Evolutionary conservation across 805 yeast species (phyloP).

Genomic region (Priceomyces haplophilus): DNA sequence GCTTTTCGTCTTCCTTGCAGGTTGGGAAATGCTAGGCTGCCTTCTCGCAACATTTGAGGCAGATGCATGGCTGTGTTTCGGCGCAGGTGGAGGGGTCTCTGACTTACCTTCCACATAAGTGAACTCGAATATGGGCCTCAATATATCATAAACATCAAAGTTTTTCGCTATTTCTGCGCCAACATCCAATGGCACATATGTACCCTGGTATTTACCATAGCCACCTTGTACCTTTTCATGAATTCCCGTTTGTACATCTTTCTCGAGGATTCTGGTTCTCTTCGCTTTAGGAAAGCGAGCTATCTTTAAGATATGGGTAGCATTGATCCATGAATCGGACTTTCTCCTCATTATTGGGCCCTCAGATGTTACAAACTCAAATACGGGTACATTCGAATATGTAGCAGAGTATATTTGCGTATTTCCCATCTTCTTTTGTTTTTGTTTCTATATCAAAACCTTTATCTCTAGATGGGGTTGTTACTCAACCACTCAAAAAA

Average conservation of each 20-base stretch:
- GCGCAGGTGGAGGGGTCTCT: constrained; percentile 47
- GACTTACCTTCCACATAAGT: constrained; percentile 41
- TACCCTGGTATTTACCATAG: constrained; percentile 62
- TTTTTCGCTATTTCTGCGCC: constrained; percentile 39
- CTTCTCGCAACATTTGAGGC: constrained; percentile 40
- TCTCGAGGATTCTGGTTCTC: constrained; percentile 60
- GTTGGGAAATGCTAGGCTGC: constrained; percentile 15
- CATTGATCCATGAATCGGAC: constrained; percentile 64
- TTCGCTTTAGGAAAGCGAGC: constrained; percentile 66
- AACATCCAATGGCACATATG: constrained; percentile 42
- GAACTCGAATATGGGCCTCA: constrained; percentile 67
- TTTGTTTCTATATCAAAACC: constrained; percentile 1
- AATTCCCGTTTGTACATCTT: constrained; percentile 58
- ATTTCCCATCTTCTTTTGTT: constrained; percentile 9
- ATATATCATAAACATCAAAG: constrained; percentile 47
- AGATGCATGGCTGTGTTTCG: constrained; percentile 45
- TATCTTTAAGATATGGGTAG: constrained; percentile 66
- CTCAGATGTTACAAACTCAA: constrained; percentile 63
- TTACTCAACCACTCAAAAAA: constrained; percentile 3
- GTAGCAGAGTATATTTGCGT: constrained; percentile 64
- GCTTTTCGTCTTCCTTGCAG: constrained; percentile 22
- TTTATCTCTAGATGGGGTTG: constrained; percentile 2
- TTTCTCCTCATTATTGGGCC: constrained; percentile 70
- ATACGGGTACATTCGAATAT: constrained; percentile 70
- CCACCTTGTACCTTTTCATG: constrained; percentile 76